A percentile compares a stretch with the other conserved stretches of the same genome.
Evolutionary conservation across 306 rosid genomes (phyloP).

Genomic region (Boehmeria nivea): DNA sequence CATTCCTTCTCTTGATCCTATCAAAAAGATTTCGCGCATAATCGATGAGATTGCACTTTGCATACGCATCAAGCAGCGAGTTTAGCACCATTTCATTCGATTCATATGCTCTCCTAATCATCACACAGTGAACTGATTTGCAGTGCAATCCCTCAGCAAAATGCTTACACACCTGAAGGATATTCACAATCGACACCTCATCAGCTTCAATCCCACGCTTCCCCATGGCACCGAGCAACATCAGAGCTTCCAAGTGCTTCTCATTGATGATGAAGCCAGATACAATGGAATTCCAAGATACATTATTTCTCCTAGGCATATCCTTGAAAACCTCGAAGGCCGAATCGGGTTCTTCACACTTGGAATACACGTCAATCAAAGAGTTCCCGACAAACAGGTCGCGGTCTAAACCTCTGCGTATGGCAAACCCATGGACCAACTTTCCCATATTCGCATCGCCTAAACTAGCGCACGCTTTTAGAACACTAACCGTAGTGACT

Average conservation of each 20-base stretch:
- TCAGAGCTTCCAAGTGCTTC: constrained; percentile 29
- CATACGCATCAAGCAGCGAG: constrained; percentile 39
- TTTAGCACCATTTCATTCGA: constrained; percentile 31
- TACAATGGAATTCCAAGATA: constrained; percentile 41
- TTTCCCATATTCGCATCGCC: constrained; percentile 24
- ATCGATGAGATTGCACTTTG: constrained; percentile 35
- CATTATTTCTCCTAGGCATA: constrained; percentile 30
- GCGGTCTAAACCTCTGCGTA: constrained; percentile 34
- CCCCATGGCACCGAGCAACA: constrained; percentile 27
- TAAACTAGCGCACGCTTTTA: constrained; percentile 37
- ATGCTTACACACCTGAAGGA: constrained; percentile 40
- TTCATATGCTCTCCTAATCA: constrained; percentile 26
- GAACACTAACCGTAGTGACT: constrained; percentile 32
- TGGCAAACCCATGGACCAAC: constrained; percentile 34
- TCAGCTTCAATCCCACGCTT: constrained; percentile 30
- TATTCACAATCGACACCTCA: constrained; percentile 37
- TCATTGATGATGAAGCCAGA: constrained; percentile 34
- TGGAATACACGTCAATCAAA: constrained; percentile 45
- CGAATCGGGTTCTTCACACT: constrained; percentile 26
- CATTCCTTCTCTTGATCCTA: constrained; percentile 31
- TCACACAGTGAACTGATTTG: constrained; percentile 31
- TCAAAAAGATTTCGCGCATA: constrained; percentile 28
- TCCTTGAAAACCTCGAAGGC: constrained; percentile 28
- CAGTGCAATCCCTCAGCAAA: constrained; percentile 21
- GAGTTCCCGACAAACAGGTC: constrained; percentile 43